Evolutionary conservation across 139 green algal genomes (phyloP), one percentile per base, ranked within the genome.

Genomic region (Chlamydomonas incerta): DNA sequence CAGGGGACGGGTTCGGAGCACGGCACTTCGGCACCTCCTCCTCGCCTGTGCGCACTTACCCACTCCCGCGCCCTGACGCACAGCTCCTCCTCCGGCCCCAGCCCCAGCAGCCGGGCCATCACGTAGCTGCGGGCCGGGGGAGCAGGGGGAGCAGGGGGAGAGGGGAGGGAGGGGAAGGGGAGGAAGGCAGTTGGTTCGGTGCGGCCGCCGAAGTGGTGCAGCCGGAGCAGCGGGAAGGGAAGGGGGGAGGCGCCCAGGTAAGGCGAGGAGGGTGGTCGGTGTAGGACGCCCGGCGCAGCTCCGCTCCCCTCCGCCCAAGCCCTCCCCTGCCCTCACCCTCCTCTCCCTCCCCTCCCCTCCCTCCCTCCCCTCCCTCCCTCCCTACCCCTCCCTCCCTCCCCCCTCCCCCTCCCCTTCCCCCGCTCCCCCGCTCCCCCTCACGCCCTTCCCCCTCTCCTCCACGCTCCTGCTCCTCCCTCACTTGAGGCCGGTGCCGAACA

Each of bases 401-500:
- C 62, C 11, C 26, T 34, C 26, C 24, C 28, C 18, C 2, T 15
- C 62, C 41, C 41, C 34, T 13, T 6, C 24, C 2, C 17, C 62
- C 24, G 4, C 62, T 33, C 26, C 24, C 62, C 62, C 62, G 17
- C 62, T 31, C 26, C 28, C 26, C 62, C 3, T 20, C 3, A 3
- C 5, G 0, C 28, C 62, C 28, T 4, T 23, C 62, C 35, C 35
- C 69, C 35, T 34, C n/a, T n/a, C n/a, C n/a, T n/a, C n/a, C n/a
- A n/a, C n/a, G n/a, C n/a, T n/a, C n/a, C n/a, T n/a, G n/a, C n/a
- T n/a, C 24, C 5, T 68, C 33, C 72, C 89, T 68, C 85, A 98
- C 93, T 86, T 95, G 28, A 99, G 90, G 0, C 88, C 95, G 1
- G 98, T 98, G 37, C 98, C 98, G 93, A 99, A 99, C 98, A 99